phyloP scores from a whole-genome alignment of 73 alveolate genomes.

The Symbiodinium natans region DNA sequence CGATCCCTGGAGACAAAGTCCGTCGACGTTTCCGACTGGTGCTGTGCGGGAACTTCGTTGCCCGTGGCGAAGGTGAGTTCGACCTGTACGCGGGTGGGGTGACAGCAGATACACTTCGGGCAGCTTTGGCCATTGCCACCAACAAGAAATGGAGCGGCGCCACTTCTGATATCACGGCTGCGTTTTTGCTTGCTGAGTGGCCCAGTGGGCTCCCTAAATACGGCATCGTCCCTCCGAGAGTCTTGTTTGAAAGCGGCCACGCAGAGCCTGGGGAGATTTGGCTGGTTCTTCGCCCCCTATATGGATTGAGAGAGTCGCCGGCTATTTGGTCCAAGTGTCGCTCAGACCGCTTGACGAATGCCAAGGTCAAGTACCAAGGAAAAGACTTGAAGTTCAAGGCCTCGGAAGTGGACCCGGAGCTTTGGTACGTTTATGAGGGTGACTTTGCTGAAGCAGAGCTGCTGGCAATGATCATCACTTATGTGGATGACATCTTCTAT shows the following conservation, averaged over 20 bases:
- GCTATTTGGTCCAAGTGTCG: not conserved
- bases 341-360: not conserved
- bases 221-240: not conserved
- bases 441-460: not conserved
- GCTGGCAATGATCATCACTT: not conserved
- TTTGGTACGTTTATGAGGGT: not conserved
- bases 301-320: not conserved
- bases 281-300: not conserved
- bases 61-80: not conserved
- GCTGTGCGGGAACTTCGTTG: not conserved
- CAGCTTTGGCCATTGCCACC: not conserved
- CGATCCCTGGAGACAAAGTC: not conserved
- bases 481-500: not conserved
- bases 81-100: not conserved
- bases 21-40: not conserved
- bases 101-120: not conserved
- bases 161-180: not conserved
- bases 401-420: not conserved
- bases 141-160: not conserved
- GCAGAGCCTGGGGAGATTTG: not conserved
- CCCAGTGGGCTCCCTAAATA: not conserved
- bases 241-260: not conserved
- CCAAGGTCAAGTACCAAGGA: not conserved
- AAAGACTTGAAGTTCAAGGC: not conserved
- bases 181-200: not conserved